Evolutionary conservation across 2,329 filamentous ascomycete species (phyloP).

Genomic region (Amauroascus niger): DNA sequence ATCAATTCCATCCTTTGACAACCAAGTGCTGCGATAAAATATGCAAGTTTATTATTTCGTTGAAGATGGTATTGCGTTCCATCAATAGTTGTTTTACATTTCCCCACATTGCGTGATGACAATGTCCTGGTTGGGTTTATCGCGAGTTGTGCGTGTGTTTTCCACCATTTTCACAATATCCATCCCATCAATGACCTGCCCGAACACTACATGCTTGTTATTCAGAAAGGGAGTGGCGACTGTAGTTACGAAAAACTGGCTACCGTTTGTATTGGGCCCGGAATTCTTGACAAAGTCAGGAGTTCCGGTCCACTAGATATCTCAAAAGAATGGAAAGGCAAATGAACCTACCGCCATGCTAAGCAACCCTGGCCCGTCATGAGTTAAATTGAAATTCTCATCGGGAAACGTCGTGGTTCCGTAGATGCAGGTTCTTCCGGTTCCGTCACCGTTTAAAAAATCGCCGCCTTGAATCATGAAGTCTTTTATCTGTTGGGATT

Average conservation of each 20-base stretch:
- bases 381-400: constrained; percentile 76
- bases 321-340: background rate
- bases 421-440: constrained; percentile 80
- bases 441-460: constrained; percentile 87
- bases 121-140: constrained; percentile 77
- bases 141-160: constrained; percentile 73
- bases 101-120: constrained; percentile 81
- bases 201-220: constrained; percentile 91
- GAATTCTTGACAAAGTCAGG: constrained; percentile 53
- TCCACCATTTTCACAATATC: constrained; percentile 90
- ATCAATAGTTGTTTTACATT: constrained; percentile 70
- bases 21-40: no score
- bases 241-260: constrained; percentile 95
- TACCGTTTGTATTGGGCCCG: constrained; percentile 85
- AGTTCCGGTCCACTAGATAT: background rate
- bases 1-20: no score
- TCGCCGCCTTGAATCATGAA: constrained; percentile 99
- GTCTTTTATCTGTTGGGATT: constrained; percentile 60
- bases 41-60: no score
- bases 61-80: no score
- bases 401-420: constrained; percentile 75
- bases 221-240: constrained; percentile 79
- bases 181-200: constrained; percentile 79
- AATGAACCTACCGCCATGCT: constrained; percentile 72
- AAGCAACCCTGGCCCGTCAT: constrained; percentile 68